Conservation (phyloP, 306 rosid genomes). For the Quercus engelmannii region DNA sequence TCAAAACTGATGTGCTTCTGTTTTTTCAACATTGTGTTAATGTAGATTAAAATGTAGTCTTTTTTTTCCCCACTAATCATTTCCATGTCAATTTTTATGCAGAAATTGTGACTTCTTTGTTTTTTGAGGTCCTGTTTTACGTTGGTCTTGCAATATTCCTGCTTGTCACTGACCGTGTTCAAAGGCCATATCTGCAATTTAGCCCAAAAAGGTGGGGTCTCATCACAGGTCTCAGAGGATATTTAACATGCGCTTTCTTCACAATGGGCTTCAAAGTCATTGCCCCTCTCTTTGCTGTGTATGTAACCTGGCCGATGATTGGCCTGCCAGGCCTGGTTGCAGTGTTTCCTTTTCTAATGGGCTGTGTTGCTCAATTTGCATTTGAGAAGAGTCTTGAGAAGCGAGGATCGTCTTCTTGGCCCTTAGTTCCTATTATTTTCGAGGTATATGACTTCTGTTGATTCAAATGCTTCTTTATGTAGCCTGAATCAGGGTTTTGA, state of each 20-base stretch:
- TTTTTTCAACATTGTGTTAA: background rate
- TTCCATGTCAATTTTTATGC: constrained; percentile 32
- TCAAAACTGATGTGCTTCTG: background rate
- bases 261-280: constrained; percentile 66
- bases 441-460: constrained; percentile 41
- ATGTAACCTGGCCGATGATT: constrained; percentile 57
- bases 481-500: background rate
- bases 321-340: constrained; percentile 55
- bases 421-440: constrained; percentile 72
- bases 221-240: constrained; percentile 89
- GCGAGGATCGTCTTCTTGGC: constrained; percentile 74
- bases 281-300: constrained; percentile 51
- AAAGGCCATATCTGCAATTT: constrained; percentile 81
- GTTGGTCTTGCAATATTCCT: constrained; percentile 65
- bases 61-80: background rate
- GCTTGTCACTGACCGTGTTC: constrained; percentile 66
- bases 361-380: constrained; percentile 57
- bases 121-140: constrained; percentile 61
- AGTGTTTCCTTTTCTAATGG: constrained; percentile 59
- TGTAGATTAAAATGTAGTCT: background rate
- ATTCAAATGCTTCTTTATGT: constrained; percentile 4
- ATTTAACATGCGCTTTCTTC: constrained; percentile 56
- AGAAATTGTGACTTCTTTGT: constrained; percentile 60
- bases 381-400: constrained; percentile 52
- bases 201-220: constrained; percentile 95